Base-by-base conservation (phyloP, 306 rosid genomes). In the Alnus glutinosa region DNA sequence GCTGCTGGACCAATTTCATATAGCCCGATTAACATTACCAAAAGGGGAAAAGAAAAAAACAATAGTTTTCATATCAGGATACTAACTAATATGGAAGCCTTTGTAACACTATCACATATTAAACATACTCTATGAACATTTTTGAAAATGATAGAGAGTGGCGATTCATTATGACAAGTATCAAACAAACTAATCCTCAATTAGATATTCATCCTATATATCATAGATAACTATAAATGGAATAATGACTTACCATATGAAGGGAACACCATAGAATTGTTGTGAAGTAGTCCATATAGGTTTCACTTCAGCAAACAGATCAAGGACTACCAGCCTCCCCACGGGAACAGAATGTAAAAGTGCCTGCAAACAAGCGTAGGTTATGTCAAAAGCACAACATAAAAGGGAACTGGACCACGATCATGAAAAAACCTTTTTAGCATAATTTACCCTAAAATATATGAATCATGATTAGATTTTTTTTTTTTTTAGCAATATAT, bases 211-310 rank as follows among this genome's bases (percentile, higher is more conserved):
- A 14, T 67, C 72, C 68, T 67, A 42, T 0, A 18, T 67, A 67
- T 70, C 68, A 78, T 54, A 51, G 58, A 75, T 70, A 77, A 66
- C 68, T 49, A 80, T 68, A 54, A 69, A 78, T 42, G 75, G 34
- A 77, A 57, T 58, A 75, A 75, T 39, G 78, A 89, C 98, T 89
- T 93, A 85, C 97, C 98, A 94, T 86, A 94, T 88, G 85, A 90
- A 92, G 76, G 98, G 98, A 77, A 86, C 91, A 59, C 96, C 97
- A 73, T 94, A 94, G 80, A 92, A 94, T 82, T 94, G 98, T 80
- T 89, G 90, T 55, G 96, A 87, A 77, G 91, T 83, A 77, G 71
- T 85, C 98, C 98, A 94, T 75, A 90, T 76, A 18, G 98, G 98
- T 73, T 94, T 94, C 82, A 90, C 96, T 94, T 94, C 98, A 48